Base-by-base conservation (phyloP, 106 monocot genomes). In the Alisma plantagoaquatica region DNA sequence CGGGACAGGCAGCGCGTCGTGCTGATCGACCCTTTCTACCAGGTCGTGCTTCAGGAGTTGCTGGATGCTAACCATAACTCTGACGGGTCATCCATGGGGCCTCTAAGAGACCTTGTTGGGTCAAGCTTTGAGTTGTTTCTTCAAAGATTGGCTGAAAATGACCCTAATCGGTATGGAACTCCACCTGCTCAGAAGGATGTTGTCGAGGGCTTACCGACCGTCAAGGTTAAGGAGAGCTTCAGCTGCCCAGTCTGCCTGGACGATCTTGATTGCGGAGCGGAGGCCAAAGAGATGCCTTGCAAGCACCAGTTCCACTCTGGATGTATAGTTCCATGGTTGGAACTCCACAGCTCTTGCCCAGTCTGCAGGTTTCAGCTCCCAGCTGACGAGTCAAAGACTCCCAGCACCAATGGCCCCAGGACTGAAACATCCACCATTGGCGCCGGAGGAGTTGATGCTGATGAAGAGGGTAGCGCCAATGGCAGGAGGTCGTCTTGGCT, bases 311-410 rank as follows among this genome's bases (percentile, higher is more conserved):
- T 91, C 41, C 91, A 91, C 49, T 41, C 59, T 41, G 59, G 56
- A 19, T 91, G 91, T 23, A 77, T 91, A 24, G 4, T 84, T 54
- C 91, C 84, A 32, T 91, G 91, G 91, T 77, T 91, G 27, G 81
- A 78, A 51, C 62, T 78, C 28, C 91, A 91, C 41, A 81, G 91
- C 16, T 91, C 91, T 3, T 91, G 91, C 64, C 91, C 91, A 1
- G 81, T 91, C 17, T 91, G 91, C 51, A 54, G 91, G 46, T 84
- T 69, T 57, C 74, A 91, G 75, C 31, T 91, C 66, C 81, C 81
- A 16, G 20, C 69, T 8, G 77, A 77, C n/a, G 77, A 33, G 11
- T 50, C 49, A 11, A 70, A 84, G 49, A 67, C 41, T 27, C 43
- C 45, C 3, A 49, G 46, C 8, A 33, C 12, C 22, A 48, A 28